Evolutionary conservation across 768 basidiomycete genomes (phyloP).

Genomic region (Dacryopinax primogenitus): DNA sequence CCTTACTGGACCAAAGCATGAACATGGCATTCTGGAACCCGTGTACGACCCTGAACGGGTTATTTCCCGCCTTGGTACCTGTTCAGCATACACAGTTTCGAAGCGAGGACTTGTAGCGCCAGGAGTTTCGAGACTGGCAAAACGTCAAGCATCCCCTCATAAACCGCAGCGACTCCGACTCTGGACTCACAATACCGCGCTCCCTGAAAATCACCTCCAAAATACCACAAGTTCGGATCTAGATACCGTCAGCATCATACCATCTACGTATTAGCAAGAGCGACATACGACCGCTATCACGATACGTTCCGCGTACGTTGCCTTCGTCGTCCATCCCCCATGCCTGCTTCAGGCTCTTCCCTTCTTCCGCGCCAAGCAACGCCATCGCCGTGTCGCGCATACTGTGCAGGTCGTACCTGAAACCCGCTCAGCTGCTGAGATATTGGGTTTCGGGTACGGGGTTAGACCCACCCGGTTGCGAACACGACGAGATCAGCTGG

Average conservation of each 20-base stretch:
- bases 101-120: neutral
- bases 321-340: constrained; percentile 11
- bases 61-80: neutral
- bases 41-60: neutral
- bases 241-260: neutral
- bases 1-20: neutral
- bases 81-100: neutral
- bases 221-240: neutral
- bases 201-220: neutral
- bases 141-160: no score
- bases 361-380: neutral
- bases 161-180: no score
- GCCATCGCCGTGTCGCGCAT: neutral
- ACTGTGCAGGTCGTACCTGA: neutral
- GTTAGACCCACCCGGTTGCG: constrained; percentile 10
- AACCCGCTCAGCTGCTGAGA: neutral
- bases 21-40: neutral
- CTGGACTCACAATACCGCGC: neutral
- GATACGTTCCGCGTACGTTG: neutral
- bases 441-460: neutral
- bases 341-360: neutral
- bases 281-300: neutral
- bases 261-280: neutral
- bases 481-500: constrained; percentile 12
- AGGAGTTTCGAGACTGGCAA: neutral